Base-by-base conservation (phyloP, 179 eudicot genomes). In the Spergularia azorica region DNA sequence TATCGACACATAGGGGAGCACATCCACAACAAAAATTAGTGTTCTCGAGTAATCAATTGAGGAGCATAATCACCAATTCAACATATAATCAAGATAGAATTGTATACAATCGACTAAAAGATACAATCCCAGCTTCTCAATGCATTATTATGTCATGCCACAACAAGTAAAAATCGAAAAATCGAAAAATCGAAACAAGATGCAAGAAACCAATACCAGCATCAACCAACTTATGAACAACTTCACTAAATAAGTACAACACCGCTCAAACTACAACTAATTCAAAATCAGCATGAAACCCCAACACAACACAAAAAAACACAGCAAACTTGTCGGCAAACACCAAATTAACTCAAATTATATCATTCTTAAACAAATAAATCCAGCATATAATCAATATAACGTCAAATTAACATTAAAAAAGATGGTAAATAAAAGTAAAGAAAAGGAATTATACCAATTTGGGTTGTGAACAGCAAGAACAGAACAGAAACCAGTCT, bases 381-480 rank as follows among this genome's bases (percentile, higher is more conserved):
- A 18, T 16, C 16, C 8, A 17, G 59, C 41, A 50, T 36, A 56
- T 26, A 26, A 75, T 60, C 60, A 72, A 46, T 12, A 32, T 2
- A 63, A 13, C 48, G 57, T 17, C 55, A 63, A 63, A 52, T 66
- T 39, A 9, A 20, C 39, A 52, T 15, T 1, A 71, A 21, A 32
- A 50, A 54, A 16, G 32, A 63, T 9, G 39, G 32, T 26, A 26
- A 26, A 74, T 14, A 41, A 48, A 46, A 62, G 6, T 4, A 38
- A 74, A 68, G 5, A 50, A 55, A 15, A 41, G 63, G 58, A 61
- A 17, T 9, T 57, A 20, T 83, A 83, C 83, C 86, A 69, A 67
- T 64, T 20, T 77, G 73, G n/a, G 79, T 70, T 26, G 63, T 59
- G 52, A 80, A 39, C 61, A 83, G 64, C 74, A 79, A 70, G 73